Evolutionary conservation across 768 basidiomycete species (phyloP).

Genomic region (Lactarius psammicola): DNA sequence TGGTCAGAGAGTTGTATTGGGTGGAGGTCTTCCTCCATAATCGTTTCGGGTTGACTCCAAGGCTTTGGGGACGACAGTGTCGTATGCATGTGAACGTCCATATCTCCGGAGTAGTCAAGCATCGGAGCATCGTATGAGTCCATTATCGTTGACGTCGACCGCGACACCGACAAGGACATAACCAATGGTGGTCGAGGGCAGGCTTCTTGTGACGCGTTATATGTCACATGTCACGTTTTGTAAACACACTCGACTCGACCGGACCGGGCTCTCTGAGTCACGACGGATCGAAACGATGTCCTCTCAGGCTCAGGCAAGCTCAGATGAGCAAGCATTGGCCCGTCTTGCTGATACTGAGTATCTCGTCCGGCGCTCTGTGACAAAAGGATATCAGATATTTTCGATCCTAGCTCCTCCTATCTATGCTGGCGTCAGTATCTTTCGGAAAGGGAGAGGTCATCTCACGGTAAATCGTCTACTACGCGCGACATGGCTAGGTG

Average conservation of each 20-base stretch:
- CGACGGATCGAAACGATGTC: too few relatives aligned
- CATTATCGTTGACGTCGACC: conserved; percentile 26
- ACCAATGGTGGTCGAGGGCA: conserved; percentile 13
- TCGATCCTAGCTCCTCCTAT: conserved; percentile 62
- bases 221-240: conserved; percentile 6
- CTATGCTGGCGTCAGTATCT: conserved; percentile 54
- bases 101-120: conserved; percentile 28
- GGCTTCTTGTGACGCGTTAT: conserved; percentile 1
- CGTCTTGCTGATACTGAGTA: too few relatives aligned
- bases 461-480: conserved; percentile 61
- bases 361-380: too few relatives aligned
- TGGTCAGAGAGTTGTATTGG: conserved; percentile 10
- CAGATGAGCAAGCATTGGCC: not conserved
- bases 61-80: conserved; percentile 29
- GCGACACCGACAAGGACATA: not conserved
- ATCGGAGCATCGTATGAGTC: conserved; percentile 30
- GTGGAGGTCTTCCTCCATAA: conserved; percentile 29
- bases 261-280: not conserved
- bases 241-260: not conserved
- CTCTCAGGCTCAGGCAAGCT: not conserved
- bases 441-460: conserved; percentile 52
- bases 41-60: conserved; percentile 25
- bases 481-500: conserved; percentile 72
- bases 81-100: conserved; percentile 30
- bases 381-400: conserved; percentile 57